Evolutionary conservation across 176 grass and related monocot species (phyloP).

Genomic region (Raddia distichophylla): DNA sequence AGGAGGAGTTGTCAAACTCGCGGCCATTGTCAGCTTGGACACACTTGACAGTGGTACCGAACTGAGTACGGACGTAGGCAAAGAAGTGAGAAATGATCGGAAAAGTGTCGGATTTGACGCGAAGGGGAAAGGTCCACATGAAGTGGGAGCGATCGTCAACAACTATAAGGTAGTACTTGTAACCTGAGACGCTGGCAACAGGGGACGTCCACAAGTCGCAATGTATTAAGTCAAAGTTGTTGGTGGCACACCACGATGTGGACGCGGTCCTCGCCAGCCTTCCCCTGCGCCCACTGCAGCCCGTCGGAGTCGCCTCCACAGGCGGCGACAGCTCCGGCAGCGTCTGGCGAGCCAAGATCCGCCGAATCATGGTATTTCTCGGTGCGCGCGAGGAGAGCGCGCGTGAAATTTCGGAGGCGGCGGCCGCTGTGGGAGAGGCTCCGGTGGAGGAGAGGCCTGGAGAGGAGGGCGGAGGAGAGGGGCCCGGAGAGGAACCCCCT

Average conservation of each 20-base stretch:
- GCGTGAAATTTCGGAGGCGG: slow-evolving; percentile 47
- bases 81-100: no score
- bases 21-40: no score
- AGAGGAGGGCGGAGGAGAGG: slow-evolving; percentile 68
- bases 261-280: slow-evolving; percentile 92
- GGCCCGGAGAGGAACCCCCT: slow-evolving; percentile 73
- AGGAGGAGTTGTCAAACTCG: no score
- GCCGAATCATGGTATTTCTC: slow-evolving; percentile 29
- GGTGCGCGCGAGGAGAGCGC: slow-evolving; percentile 38
- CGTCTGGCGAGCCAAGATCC: slow-evolving; percentile 36
- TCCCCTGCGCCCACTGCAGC: slow-evolving; percentile 91
- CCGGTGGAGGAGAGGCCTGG: slow-evolving; percentile 64
- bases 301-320: slow-evolving; percentile 30
- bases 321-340: slow-evolving; percentile 37
- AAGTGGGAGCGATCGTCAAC: no score
- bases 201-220: no score
- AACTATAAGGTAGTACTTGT: no score
- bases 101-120: no score
- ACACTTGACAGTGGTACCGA: no score
- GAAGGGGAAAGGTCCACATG: no score
- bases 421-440: slow-evolving; percentile 72
- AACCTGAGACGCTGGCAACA: no score
- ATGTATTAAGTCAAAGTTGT: no score
- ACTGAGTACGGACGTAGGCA: no score
- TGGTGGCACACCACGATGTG: slow-evolving; percentile 91